Percentiles rank a stretch among this genome's conserved stretches.
Conservation (phyloP, 345 rosid genomes). For the Eucalyptus cladocalyx region DNA sequence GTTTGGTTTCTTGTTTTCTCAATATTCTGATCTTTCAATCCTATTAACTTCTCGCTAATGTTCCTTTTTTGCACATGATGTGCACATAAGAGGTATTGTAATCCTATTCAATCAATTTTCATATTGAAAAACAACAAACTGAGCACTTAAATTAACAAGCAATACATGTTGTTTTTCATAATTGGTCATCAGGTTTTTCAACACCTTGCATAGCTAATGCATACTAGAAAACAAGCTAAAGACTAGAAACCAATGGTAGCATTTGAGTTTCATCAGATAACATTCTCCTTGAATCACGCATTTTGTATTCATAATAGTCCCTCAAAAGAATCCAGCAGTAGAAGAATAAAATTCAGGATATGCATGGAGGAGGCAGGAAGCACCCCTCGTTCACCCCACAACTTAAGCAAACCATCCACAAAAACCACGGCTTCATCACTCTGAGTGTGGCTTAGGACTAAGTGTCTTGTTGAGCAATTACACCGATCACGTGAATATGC, state of each 20-base stretch:
- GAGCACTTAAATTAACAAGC: not conserved
- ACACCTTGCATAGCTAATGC: not conserved
- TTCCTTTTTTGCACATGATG: not conserved
- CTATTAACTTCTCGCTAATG: not conserved
- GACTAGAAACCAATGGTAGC: not conserved
- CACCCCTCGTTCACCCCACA: not conserved
- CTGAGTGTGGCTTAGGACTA: too few relatives aligned
- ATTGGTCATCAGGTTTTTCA: not conserved
- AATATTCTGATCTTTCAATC: not conserved
- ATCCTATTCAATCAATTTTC: not conserved
- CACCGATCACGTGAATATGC: too few relatives aligned
- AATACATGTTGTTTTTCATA: not conserved
- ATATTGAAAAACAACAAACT: not conserved
- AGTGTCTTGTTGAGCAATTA: too few relatives aligned
- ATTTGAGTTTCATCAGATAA: not conserved
- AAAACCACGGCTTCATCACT: too few relatives aligned
- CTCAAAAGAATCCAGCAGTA: not conserved
- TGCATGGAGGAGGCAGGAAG: not conserved
- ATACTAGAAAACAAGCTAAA: not conserved
- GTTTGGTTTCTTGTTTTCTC: not conserved
- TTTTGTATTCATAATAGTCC: not conserved
- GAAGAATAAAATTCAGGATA: not conserved
- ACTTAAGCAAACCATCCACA: not conserved
- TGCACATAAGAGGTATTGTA: not conserved
- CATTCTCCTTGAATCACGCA: not conserved